Evolutionary conservation across 306 rosid species (phyloP), one percentile per base, ranked within the genome.

Genomic region (Spatholobus suberectus): DNA sequence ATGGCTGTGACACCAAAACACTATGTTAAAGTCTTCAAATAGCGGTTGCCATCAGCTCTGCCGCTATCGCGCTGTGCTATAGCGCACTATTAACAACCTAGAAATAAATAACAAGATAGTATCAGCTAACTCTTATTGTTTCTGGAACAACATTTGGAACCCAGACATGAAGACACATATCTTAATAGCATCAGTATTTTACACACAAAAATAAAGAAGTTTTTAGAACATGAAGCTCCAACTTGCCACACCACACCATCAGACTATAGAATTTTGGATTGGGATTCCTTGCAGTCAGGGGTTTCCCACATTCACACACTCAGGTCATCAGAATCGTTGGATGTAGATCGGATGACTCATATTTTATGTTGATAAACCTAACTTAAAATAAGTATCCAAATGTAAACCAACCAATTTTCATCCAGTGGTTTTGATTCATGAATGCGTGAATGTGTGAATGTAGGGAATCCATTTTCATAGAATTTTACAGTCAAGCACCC

Each of bases 91-190:
- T 26, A 8, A 9, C 62, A 54, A 54, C 35, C 7, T 24, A 62
- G 20, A 49, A 21, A 73, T 62, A 43, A 62, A 32, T 27, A 71
- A 66, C 27, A 12, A 65, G 24, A 66, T 18, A 55, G 54, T 15
- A 59, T 23, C 70, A 5, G 15, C 52, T 38, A 71, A 26, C 77
- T 63, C 70, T 35, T 26, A 15, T 0, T 29, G 44, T 38, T 72
- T 69, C 55, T 49, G 24, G 59, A 70, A 61, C 67, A 81, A 57
- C 46, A 55, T 63, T 51, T 12, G 17, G 17, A 67, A 46, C 66
- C 71, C 4, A 38, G 37, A 37, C 32, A 61, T 44, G 62, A 81
- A n/a, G 66, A 21, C 67, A 75, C 57, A 74, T 37, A 40, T 52
- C 43, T 68, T 7, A 15, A 23, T 17, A 24, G 61, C 21, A 51